These are phyloP conservation scores for Phytophthora capsici DNA, from an alignment of 352 stramenopile species.

Conservation along the genomic window DNA sequence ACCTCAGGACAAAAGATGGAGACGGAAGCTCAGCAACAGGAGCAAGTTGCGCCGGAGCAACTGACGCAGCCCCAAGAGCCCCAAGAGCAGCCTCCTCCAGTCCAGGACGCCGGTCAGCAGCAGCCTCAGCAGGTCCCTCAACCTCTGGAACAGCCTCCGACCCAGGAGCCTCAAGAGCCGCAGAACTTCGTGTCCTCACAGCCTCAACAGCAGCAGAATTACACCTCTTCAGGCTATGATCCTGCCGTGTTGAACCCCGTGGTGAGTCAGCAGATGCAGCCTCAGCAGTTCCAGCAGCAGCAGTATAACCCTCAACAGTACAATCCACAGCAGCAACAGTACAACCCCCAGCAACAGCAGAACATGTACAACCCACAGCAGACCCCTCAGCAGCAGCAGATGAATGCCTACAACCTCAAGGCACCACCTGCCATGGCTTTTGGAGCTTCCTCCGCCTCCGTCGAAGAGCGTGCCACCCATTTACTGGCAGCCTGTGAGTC, in stretches of 20 bases:
- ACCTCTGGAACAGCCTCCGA: conserved; percentile 4
- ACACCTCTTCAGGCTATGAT: conserved; percentile 21
- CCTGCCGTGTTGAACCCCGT: conserved; percentile 13
- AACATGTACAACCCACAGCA: conserved; percentile 31
- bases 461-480: conserved; percentile 60
- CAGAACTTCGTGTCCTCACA: not conserved
- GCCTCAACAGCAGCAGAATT: conserved; percentile 20
- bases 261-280: conserved; percentile 28
- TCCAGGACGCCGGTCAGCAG: not conserved
- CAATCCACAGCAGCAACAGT: conserved; percentile 19
- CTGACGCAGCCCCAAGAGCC: not conserved
- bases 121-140: conserved; percentile 3
- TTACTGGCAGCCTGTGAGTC: conserved; percentile 77
- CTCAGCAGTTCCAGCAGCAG: conserved; percentile 25
- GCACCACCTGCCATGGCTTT: conserved; percentile 29
- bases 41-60: conserved; percentile 1
- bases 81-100: conserved; percentile 5
- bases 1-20: conserved; percentile 2
- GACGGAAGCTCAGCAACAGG: conserved; percentile 17
- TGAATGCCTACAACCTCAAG: conserved; percentile 37
- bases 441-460: conserved; percentile 15
- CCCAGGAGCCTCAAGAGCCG: conserved; percentile 7
- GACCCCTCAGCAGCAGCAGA: conserved; percentile 23
- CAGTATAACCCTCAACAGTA: conserved; percentile 9
- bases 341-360: conserved; percentile 23